Base-by-base conservation (phyloP, 2,329 filamentous ascomycete species). In the Aspergillus vadensis region DNA sequence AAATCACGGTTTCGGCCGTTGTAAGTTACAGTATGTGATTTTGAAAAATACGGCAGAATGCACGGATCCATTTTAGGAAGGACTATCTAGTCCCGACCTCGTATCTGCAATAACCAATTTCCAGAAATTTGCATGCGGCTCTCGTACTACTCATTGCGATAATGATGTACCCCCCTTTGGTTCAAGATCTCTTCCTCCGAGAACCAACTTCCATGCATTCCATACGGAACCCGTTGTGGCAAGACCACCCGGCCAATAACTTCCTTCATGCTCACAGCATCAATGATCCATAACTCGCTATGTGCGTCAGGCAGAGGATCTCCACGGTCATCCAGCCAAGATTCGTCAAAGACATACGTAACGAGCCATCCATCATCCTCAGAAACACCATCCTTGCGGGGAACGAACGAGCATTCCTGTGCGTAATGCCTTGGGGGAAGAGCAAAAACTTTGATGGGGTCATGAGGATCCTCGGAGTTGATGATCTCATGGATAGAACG, bases 361-460 rank as follows among this genome's bases (percentile, higher is more conserved):
- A 91, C 75, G 0, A 91, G 75, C 74, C 83, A 91, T 0, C 89
- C 88, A 64, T 88, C 86, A 65, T 91, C 88, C 70, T 91, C 89
- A 0, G 66, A 70, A 0, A 49, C 59, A 0, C 76, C 72, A 10
- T 73, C 65, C 1, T 65, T 47, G 1, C 82, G 74, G 3, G 86
- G 77, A 4, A 91, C 82, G 62, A 91, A 91, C 0, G 85, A 82
- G 1, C 87, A 83, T 72, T 91, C 88, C 68, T 91, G 88, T 0
- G 86, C 86, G 61, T 81, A 91, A 79, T 84, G 86, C 0, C 83
- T 83, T 0, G 74, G 67, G 0, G 88, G 88, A 69, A 90, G 81
- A 15, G 74, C 74, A 72, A 91, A 91, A 9, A 86, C 78, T 65
- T 82, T 80, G 66, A 91, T 86, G 0, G 86, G 80, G 61, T 89